A percentile compares a stretch with the other conserved stretches of the same genome.
Evolutionary conservation across 75 land plant species (phyloP).

Genomic region (Azolla pinnata): DNA sequence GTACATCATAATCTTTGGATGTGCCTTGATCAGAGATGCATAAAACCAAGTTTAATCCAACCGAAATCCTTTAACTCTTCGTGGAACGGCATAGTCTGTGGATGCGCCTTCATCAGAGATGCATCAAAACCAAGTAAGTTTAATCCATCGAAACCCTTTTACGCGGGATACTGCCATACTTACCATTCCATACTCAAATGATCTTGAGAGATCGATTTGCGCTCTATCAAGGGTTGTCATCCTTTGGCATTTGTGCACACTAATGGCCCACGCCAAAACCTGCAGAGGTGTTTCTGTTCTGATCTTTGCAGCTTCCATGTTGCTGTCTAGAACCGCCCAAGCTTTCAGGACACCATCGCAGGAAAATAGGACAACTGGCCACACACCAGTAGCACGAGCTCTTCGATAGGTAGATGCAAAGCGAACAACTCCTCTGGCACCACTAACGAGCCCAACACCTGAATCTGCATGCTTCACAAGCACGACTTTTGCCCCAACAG

Average conservation of each 20-base stretch:
- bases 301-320: conserved; percentile 28
- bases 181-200: conserved; percentile 69
- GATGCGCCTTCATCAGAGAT: conserved; percentile 45
- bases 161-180: conserved; percentile 73
- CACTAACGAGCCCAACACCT: conserved; percentile 49
- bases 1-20: conserved; percentile 50
- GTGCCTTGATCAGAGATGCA: conserved; percentile 43
- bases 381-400: conserved; percentile 13
- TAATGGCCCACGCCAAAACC: conserved; percentile 68
- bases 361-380: conserved; percentile 53
- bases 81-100: conserved; percentile 52
- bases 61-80: too few species aligned
- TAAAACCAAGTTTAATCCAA: conserved; percentile 45
- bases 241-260: conserved; percentile 80
- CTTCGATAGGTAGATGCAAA: conserved; percentile 16
- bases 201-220: conserved; percentile 48
- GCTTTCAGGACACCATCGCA: conserved; percentile 21
- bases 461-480: conserved; percentile 43
- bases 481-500: conserved; percentile 67
- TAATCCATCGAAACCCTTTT: conserved; percentile 44
- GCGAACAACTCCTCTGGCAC: conserved; percentile 47
- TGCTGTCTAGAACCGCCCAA: conserved; percentile 43
- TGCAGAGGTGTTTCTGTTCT: conserved; percentile 57
- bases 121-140: conserved; percentile 48
- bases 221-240: conserved; percentile 59